Evolutionary conservation across 2,329 filamentous ascomycete genomes (phyloP).

Genomic region (Trichoderma cornu-damae): DNA sequence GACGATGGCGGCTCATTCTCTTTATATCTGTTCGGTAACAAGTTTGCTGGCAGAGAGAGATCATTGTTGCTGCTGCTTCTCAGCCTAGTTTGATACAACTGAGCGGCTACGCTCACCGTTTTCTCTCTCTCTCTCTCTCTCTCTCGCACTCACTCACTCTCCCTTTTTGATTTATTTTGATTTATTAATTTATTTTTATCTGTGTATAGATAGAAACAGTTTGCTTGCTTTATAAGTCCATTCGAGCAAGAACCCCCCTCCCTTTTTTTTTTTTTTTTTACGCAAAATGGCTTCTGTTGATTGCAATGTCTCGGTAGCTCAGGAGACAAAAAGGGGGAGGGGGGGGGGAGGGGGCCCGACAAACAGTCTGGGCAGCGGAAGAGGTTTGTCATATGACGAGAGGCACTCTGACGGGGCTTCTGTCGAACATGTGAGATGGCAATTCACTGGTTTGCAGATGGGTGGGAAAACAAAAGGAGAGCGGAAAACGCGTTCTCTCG

Average conservation of each 20-base stretch:
- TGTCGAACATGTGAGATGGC: constrained; percentile 4
- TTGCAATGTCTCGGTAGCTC: background rate
- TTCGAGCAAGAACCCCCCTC: background rate
- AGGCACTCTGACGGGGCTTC: background rate
- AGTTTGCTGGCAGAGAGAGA: constrained; percentile 1
- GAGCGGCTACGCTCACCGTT: constrained; percentile 7
- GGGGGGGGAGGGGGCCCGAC: too few relatives aligned
- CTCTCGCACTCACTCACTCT: too few relatives aligned
- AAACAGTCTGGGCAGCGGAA: background rate
- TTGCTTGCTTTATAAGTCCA: background rate
- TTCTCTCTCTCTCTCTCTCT: too few relatives aligned
- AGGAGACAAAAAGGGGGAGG: too few relatives aligned
- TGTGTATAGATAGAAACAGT: constrained; percentile 2
- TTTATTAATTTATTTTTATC: too few relatives aligned
- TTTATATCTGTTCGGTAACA: background rate
- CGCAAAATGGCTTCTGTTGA: background rate
- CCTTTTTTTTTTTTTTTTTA: too few relatives aligned
- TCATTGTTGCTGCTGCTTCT: background rate
- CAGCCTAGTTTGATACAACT: background rate
- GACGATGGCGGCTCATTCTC: background rate
- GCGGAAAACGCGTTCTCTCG: background rate
- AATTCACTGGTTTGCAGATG: constrained; percentile 1
- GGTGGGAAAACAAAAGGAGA: too few relatives aligned
- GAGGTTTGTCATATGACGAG: background rate
- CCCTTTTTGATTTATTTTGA: too few relatives aligned